Evolutionary conservation across 176 grass and related monocot genomes (phyloP).

Genomic region (Dactylis glomerata): DNA sequence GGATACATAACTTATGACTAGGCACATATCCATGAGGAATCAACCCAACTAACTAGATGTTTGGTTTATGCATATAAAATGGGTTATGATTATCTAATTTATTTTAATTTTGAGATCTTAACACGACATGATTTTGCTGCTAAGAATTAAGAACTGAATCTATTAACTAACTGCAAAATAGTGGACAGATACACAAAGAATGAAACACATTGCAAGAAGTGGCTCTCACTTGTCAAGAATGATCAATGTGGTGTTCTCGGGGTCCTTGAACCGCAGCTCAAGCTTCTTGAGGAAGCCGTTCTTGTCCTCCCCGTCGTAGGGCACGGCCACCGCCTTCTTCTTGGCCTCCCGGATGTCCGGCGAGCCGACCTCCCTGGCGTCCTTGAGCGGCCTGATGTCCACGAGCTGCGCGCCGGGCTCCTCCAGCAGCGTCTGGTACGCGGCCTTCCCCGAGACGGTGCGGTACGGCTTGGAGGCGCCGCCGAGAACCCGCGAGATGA

Average conservation of each 20-base stretch:
- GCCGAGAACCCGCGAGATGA: slow-evolving; percentile 52
- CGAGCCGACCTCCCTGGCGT: slow-evolving; percentile 44
- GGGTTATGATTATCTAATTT: background rate
- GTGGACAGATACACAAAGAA: background rate
- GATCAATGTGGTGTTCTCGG: slow-evolving; percentile 76
- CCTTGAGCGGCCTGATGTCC: slow-evolving; percentile 81
- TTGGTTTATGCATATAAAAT: background rate
- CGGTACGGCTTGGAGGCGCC: slow-evolving; percentile 52
- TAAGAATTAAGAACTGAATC: background rate
- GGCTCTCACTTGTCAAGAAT: slow-evolving; percentile 85
- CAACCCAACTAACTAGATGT: background rate
- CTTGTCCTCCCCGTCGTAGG: slow-evolving; percentile 78
- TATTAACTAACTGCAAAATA: background rate
- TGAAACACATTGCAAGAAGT: slow-evolving; percentile 24
- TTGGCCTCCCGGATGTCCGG: slow-evolving; percentile 59
- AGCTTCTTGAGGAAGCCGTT: slow-evolving; percentile 83
- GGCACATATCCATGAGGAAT: background rate
- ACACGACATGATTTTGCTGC: background rate
- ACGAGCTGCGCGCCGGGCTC: slow-evolving; percentile 64
- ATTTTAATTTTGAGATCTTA: background rate
- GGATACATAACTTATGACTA: background rate
- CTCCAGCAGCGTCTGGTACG: slow-evolving; percentile 63
- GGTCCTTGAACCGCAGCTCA: slow-evolving; percentile 67
- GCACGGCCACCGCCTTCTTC: slow-evolving; percentile 69
- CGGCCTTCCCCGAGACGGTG: slow-evolving; percentile 38